Evolutionary conservation across 2,329 filamentous ascomycete genomes (phyloP).

Genomic region (Stemphylium lycopersici): DNA sequence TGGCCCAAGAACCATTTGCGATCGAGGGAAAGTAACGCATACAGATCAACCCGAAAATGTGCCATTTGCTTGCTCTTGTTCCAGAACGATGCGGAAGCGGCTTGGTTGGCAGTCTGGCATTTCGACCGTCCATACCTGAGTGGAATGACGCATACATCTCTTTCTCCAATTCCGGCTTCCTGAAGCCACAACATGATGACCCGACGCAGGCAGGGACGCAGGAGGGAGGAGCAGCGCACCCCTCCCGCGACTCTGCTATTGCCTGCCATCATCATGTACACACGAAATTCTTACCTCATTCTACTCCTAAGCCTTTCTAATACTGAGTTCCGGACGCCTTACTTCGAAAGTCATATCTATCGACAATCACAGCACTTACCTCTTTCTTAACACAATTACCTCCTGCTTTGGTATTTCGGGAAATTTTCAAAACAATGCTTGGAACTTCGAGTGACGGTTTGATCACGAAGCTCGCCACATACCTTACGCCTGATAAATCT

Average conservation of each 20-base stretch:
- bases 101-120: neutral
- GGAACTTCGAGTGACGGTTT: conserved; percentile 4
- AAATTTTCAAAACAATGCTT: neutral
- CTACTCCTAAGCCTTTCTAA: neutral
- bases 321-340: neutral
- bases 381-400: neutral
- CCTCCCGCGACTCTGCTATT: neutral
- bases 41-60: too few species aligned
- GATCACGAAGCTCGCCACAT: conserved; percentile 11
- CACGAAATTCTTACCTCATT: neutral
- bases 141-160: neutral
- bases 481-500: conserved; percentile 1
- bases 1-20: too few species aligned
- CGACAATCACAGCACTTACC: neutral
- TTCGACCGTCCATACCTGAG: too few species aligned
- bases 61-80: too few species aligned
- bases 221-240: too few species aligned
- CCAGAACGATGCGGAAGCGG: neutral
- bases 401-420: neutral
- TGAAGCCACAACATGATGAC: neutral
- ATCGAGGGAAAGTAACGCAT: too few species aligned
- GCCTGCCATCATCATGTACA: neutral
- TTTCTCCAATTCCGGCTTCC: neutral
- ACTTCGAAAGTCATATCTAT: neutral
- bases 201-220: neutral